These are phyloP conservation scores for Flaveria trinervia DNA, from an alignment of 129 eudicot species.

Conservation along the genomic window DNA sequence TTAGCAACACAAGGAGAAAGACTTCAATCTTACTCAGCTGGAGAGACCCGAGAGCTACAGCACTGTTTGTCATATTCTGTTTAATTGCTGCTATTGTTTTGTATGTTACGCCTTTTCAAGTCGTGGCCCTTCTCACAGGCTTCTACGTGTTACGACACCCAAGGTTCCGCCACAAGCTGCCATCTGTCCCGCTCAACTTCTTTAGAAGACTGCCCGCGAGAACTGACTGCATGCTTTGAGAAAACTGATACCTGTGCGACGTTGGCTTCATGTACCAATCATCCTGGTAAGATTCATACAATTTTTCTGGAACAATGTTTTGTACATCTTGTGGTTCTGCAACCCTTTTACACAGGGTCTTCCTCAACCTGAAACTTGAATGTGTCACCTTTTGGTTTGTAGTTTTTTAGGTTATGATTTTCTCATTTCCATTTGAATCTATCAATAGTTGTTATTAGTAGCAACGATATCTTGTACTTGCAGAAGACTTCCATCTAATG, in stretches of 20 bases:
- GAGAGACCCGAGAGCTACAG: slow-evolving; percentile 67
- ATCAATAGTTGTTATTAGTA: slow-evolving; percentile 39
- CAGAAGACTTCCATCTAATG: slow-evolving; percentile 34
- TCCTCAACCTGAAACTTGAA: slow-evolving; percentile 28
- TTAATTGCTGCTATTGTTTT: slow-evolving; percentile 53
- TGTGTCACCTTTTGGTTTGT: slow-evolving; percentile 32
- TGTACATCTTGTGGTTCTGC: slow-evolving; percentile 40
- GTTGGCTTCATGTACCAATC: slow-evolving; percentile 3
- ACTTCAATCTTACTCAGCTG: slow-evolving; percentile 60
- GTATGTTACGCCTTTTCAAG: slow-evolving; percentile 59
- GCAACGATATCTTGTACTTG: slow-evolving; percentile 29
- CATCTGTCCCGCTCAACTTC: slow-evolving; percentile 66
- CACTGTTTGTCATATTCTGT: slow-evolving; percentile 60
- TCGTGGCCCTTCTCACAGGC: slow-evolving; percentile 54
- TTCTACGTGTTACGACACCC: slow-evolving; percentile 62
- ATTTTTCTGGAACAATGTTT: slow-evolving; percentile 28
- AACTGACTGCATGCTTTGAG: slow-evolving; percentile 69
- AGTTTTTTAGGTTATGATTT: slow-evolving; percentile 35
- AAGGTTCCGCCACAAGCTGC: slow-evolving; percentile 58
- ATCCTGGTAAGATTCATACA: slow-evolving; percentile 37
- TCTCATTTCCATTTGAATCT: slow-evolving; percentile 33
- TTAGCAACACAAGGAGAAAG: slow-evolving; percentile 71
- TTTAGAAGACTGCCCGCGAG: slow-evolving; percentile 66
- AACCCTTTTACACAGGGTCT: slow-evolving; percentile 22
- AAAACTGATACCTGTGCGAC: neutral